Conservation (phyloP, 139 green algal species). For the Deuterostichococcus epilithicus region DNA sequence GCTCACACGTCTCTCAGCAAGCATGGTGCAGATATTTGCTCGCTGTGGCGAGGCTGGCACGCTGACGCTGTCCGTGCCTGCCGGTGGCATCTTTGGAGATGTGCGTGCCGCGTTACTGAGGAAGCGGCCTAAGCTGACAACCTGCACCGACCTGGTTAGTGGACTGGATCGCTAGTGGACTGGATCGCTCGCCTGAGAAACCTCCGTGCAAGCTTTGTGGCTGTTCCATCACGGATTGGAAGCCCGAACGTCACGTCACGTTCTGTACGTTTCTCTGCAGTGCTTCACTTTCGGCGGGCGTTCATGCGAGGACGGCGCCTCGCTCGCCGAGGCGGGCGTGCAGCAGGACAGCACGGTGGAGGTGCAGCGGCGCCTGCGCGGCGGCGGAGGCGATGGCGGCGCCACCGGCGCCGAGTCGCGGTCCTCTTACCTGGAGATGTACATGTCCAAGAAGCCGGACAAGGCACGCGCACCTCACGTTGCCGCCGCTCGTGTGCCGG, state of each 20-base stretch:
- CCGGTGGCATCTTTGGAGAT: not conserved
- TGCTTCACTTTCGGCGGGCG: not conserved
- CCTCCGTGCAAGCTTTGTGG: too few relatives aligned
- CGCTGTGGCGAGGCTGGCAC: not conserved
- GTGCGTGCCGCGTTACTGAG: not conserved
- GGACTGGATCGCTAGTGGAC: too few relatives aligned
- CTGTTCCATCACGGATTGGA: too few relatives aligned
- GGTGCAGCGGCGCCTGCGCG: slow-evolving; percentile 41
- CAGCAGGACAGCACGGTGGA: slow-evolving; percentile 22
- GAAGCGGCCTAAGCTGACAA: not conserved
- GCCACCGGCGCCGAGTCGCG: slow-evolving; percentile 84
- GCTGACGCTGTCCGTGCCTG: not conserved
- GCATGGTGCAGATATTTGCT: not conserved
- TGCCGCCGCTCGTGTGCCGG: too few relatives aligned
- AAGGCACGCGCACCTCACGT: slow-evolving; percentile 38
- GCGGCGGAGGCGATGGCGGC: slow-evolving; percentile 83
- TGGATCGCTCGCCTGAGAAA: too few relatives aligned
- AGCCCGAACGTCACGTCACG: too few relatives aligned
- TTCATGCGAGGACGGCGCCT: not conserved
- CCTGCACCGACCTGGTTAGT: not conserved
- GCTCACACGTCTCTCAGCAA: too few relatives aligned
- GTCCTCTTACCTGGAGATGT: slow-evolving; percentile 89
- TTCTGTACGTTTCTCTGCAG: too few relatives aligned
- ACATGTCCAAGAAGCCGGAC: slow-evolving; percentile 63
- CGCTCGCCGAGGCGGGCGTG: slow-evolving; percentile 14